These are phyloP conservation scores for Blastomyces parvus DNA, from an alignment of 2,329 filamentous ascomycete species.

Conservation along the genomic window DNA sequence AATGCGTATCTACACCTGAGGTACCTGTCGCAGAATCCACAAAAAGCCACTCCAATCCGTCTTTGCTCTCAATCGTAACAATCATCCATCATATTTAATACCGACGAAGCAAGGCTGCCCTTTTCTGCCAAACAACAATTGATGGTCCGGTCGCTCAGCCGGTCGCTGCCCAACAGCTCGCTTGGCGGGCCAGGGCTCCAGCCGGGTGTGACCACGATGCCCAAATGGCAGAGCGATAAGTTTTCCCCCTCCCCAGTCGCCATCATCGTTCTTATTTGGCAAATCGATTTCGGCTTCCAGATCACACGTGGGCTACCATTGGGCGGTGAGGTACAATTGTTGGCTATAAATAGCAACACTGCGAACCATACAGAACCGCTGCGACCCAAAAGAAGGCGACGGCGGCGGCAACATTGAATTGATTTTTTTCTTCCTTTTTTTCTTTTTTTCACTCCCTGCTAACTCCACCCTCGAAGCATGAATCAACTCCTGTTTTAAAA, in stretches of 20 bases:
- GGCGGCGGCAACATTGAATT: not conserved
- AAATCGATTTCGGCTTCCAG: not conserved
- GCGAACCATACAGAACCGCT: not conserved
- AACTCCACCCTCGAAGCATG: too few relatives aligned
- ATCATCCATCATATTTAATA: too few relatives aligned
- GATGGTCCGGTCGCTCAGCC: not conserved
- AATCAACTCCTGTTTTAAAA: too few relatives aligned
- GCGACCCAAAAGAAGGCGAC: too few relatives aligned
- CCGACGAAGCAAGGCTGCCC: too few relatives aligned
- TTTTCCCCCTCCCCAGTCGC: not conserved
- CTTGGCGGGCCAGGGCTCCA: not conserved
- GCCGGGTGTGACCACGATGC: not conserved
- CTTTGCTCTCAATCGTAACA: too few relatives aligned
- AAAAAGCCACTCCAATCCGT: too few relatives aligned
- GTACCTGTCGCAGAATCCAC: too few relatives aligned
- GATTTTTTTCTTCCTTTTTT: not conserved
- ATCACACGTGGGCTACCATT: not conserved
- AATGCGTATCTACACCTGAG: too few relatives aligned
- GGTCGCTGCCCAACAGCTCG: constrained; percentile 3
- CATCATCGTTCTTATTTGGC: not conserved
- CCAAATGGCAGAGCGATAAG: constrained; percentile 1
- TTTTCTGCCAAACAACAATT: too few relatives aligned
- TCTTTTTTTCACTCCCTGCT: too few relatives aligned
- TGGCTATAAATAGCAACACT: not conserved
- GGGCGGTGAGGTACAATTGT: too few relatives aligned